A percentile compares a stretch with the other conserved stretches of the same genome.
Conservation (phyloP, 257 asterid genomes). For the Capsicum chinense region DNA sequence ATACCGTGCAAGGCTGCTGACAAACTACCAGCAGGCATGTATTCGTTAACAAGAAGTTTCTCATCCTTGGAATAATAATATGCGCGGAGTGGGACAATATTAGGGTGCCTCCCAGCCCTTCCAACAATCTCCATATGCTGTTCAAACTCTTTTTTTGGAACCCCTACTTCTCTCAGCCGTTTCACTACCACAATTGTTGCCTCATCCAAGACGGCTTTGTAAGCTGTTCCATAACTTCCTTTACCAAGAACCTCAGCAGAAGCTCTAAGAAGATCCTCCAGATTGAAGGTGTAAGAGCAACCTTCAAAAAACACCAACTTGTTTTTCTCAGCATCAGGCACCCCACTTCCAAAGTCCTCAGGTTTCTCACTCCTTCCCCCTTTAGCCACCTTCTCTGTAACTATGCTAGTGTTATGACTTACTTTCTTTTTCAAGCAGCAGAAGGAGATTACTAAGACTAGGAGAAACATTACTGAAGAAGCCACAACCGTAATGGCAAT, state of each 20-base stretch:
- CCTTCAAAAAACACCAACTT: slow-evolving; percentile 83
- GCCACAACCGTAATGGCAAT: slow-evolving; percentile 59
- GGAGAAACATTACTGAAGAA: slow-evolving; percentile 42
- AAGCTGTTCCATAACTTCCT: slow-evolving; percentile 88
- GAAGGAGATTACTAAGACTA: slow-evolving; percentile 41
- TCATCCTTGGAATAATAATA: slow-evolving; percentile 93
- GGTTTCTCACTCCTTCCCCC: slow-evolving; percentile 70
- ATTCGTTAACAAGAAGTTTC: slow-evolving; percentile 86
- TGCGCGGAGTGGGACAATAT: slow-evolving; percentile 73
- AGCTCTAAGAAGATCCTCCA: slow-evolving; percentile 91
- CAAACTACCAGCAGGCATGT: slow-evolving; percentile 80
- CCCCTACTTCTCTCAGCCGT: slow-evolving; percentile 73
- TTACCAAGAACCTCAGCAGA: slow-evolving; percentile 98
- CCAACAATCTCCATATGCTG: slow-evolving; percentile 80
- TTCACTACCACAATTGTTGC: slow-evolving; percentile 79
- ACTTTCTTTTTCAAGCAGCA: slow-evolving; percentile 60
- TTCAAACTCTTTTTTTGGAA: slow-evolving; percentile 82
- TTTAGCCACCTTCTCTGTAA: slow-evolving; percentile 57
- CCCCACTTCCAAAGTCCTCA: slow-evolving; percentile 92
- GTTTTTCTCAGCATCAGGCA: slow-evolving; percentile 85
- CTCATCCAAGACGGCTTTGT: slow-evolving; percentile 85
- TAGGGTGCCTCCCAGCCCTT: slow-evolving; percentile 56
- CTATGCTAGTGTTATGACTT: slow-evolving; percentile 41
- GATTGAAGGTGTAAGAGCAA: slow-evolving; percentile 66
- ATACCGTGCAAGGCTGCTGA: slow-evolving; percentile 85